Percentiles rank a stretch among this genome's conserved stretches.
Conservation (phyloP, 75 land plant species). For the Cryptomeria japonica region DNA sequence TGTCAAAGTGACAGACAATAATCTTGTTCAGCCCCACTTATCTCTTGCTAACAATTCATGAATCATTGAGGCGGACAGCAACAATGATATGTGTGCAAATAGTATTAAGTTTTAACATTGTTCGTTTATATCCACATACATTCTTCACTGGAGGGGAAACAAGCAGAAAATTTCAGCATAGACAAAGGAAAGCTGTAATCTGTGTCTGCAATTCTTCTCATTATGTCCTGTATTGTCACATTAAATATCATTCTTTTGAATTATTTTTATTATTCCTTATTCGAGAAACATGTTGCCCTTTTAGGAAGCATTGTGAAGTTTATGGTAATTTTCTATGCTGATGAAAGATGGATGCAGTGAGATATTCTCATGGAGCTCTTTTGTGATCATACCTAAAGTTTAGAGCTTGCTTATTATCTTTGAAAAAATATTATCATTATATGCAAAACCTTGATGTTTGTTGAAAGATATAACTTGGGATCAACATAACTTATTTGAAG, state of each 20-base stretch:
- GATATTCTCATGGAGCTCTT: background rate
- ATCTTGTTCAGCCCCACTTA: background rate
- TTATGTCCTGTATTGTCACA: background rate
- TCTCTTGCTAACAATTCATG: background rate
- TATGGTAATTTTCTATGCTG: background rate
- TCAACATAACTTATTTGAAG: background rate
- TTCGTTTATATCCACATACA: too few species aligned
- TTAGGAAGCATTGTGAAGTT: background rate
- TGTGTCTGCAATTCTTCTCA: background rate
- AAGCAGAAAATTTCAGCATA: background rate
- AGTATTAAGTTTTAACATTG: background rate
- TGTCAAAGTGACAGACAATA: background rate
- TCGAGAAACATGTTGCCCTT: background rate
- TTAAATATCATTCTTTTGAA: background rate
- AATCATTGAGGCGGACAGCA: background rate
- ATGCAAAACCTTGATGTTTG: background rate
- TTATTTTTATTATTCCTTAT: background rate
- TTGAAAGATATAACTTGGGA: background rate
- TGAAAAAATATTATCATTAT: background rate
- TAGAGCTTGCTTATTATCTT: background rate
- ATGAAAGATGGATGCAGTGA: background rate
- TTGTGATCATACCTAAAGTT: background rate
- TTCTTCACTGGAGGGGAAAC: background rate
- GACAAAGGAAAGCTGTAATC: background rate
- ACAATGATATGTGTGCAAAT: background rate